These are phyloP conservation scores for Cladosporium cucumerinum DNA, from an alignment of 2,329 filamentous ascomycete genomes.

Conservation along the genomic window DNA sequence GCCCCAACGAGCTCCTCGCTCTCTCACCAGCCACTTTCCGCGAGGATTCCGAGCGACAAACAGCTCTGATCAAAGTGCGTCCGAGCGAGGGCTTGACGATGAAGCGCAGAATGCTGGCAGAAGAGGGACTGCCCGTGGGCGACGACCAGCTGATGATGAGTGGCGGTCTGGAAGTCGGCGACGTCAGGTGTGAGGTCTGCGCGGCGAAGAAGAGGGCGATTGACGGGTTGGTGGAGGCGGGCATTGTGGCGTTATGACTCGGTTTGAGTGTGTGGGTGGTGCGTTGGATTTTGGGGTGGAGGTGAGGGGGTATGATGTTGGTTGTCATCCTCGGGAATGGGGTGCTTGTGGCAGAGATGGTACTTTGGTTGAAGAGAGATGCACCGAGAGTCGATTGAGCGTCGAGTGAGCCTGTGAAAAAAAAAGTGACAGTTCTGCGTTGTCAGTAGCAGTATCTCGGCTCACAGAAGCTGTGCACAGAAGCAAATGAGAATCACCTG, in stretches of 20 bases:
- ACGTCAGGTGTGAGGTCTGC: not conserved
- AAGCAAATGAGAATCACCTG: not conserved
- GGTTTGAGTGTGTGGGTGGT: not conserved
- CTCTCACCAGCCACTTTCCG: not conserved
- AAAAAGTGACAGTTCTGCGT: not conserved
- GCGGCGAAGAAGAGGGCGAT: not conserved
- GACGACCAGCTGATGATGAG: constrained; percentile 6
- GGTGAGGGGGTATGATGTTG: not conserved
- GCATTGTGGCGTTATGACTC: constrained; percentile 2
- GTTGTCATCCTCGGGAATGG: too few relatives aligned
- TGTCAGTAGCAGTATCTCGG: not conserved
- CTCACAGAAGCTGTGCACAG: not conserved
- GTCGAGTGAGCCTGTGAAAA: not conserved
- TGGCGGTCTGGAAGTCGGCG: not conserved
- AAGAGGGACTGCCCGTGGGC: not conserved
- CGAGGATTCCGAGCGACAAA: not conserved
- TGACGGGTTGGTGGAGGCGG: not conserved
- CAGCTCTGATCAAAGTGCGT: not conserved
- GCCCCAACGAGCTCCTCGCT: not conserved
- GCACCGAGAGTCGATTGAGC: not conserved
- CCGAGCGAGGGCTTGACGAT: not conserved
- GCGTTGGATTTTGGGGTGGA: not conserved
- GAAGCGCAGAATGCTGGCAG: not conserved
- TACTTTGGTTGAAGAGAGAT: not conserved
- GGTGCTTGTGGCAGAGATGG: too few relatives aligned